Evolutionary conservation across 2,329 filamentous ascomycete genomes (phyloP).

Genomic region (Arachnomyces sp.): DNA sequence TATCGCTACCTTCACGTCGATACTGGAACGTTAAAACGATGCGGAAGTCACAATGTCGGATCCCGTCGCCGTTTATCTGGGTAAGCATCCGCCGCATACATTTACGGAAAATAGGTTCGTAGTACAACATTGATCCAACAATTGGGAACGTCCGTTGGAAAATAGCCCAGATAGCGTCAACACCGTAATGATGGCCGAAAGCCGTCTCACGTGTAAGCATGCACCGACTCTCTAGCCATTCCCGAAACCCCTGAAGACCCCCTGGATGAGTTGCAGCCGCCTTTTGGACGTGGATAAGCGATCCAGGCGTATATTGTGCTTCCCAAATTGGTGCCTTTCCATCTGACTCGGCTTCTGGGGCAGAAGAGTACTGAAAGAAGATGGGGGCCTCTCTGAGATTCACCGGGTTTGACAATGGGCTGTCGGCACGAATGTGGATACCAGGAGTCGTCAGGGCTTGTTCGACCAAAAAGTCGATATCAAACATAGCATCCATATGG

Average conservation of each 20-base stretch:
- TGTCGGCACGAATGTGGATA: conserved; percentile 59
- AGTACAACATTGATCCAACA: conserved; percentile 67
- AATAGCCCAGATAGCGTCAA: conserved; percentile 77
- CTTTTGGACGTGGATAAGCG: conserved; percentile 49
- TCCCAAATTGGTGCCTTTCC: conserved; percentile 55
- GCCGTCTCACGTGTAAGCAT: conserved; percentile 65
- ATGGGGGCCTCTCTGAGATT: conserved; percentile 50
- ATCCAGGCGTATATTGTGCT: conserved; percentile 50
- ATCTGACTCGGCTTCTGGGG: conserved; percentile 36
- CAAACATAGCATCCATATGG: conserved; percentile 85
- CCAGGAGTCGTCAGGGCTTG: conserved; percentile 62
- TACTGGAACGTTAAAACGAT: conserved; percentile 67
- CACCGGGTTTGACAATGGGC: conserved; percentile 46
- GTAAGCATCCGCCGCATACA: conserved; percentile 65
- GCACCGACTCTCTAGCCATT: conserved; percentile 67
- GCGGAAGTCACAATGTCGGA: conserved; percentile 76
- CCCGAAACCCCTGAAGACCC: conserved; percentile 61
- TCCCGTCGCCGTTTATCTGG: conserved; percentile 68
- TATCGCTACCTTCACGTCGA: conserved; percentile 55
- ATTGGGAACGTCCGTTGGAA: conserved; percentile 68
- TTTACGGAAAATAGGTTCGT: conserved; percentile 78
- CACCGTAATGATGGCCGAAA: conserved; percentile 70
- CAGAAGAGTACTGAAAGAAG: conserved; percentile 53
- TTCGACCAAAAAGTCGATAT: conserved; percentile 70
- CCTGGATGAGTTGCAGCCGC: conserved; percentile 71